These are phyloP conservation scores for Pleodorina starrii DNA, from an alignment of 139 green algal genomes.

Conservation along the genomic window DNA sequence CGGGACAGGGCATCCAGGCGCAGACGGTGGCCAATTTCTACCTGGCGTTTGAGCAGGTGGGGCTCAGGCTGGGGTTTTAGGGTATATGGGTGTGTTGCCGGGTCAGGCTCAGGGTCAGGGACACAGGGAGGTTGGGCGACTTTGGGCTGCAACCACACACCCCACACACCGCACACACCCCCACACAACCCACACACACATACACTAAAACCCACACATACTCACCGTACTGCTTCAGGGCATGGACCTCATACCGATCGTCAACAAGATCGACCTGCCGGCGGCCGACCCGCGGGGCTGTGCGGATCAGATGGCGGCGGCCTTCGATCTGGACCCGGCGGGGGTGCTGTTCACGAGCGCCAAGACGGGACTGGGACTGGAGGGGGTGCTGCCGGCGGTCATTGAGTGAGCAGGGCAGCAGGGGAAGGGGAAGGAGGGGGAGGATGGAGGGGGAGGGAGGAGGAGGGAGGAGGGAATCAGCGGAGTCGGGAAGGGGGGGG, in stretches of 20 bases:
- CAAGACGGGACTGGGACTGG: slow-evolving; percentile 83
- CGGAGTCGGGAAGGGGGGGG: neutral
- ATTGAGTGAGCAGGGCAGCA: slow-evolving; percentile 66
- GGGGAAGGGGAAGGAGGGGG: neutral
- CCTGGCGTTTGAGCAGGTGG: slow-evolving; percentile 87
- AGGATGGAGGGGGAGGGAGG: too few species aligned
- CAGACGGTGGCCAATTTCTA: slow-evolving; percentile 92
- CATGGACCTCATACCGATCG: slow-evolving; percentile 89
- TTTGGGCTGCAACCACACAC: too few species aligned
- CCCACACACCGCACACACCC: too few species aligned
- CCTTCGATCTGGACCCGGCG: slow-evolving; percentile 77
- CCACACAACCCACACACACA: too few species aligned
- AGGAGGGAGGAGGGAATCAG: neutral
- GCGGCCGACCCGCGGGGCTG: slow-evolving; percentile 82
- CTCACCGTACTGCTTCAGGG: too few species aligned
- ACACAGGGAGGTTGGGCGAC: too few species aligned
- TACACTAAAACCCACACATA: too few species aligned
- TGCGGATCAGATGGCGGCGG: slow-evolving; percentile 76
- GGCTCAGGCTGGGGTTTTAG: too few species aligned
- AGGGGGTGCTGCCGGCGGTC: slow-evolving; percentile 81
- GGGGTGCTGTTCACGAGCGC: slow-evolving; percentile 73
- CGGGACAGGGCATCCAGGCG: slow-evolving; percentile 70
- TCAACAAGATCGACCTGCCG: slow-evolving; percentile 95
- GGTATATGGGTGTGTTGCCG: too few species aligned
- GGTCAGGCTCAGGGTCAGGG: too few species aligned